These are phyloP conservation scores for Priceomyces castillae DNA, from an alignment of 805 yeast species.

Conservation along the genomic window DNA sequence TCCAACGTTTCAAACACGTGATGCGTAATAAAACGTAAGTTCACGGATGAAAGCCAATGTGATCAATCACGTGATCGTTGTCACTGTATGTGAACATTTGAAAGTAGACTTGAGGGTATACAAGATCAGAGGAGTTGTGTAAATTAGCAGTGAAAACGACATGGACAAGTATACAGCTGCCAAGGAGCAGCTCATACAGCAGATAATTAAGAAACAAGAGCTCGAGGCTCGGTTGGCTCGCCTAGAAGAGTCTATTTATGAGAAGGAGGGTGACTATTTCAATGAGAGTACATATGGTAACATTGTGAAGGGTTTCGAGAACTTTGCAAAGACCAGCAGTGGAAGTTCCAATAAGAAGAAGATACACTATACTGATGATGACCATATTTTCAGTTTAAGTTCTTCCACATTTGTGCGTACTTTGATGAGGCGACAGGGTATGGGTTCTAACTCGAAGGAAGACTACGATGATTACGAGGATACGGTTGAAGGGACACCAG, in stretches of 20 bases:
- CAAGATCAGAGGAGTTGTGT: too few relatives aligned
- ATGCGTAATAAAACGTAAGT: too few relatives aligned
- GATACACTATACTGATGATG: conserved; percentile 63
- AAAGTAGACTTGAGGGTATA: too few relatives aligned
- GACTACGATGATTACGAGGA: conserved; percentile 40
- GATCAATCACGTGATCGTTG: too few relatives aligned
- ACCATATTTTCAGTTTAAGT: conserved; percentile 75
- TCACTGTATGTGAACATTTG: too few relatives aligned
- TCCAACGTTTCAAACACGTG: too few relatives aligned
- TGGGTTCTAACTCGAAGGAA: conserved; percentile 27
- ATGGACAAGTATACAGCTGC: conserved; percentile 60
- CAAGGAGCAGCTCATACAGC: conserved; percentile 62
- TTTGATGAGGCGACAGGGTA: conserved; percentile 49
- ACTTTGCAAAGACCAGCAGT: conserved; percentile 52
- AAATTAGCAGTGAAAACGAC: too few relatives aligned
- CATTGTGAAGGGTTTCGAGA: conserved; percentile 89
- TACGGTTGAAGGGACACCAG: conserved; percentile 24
- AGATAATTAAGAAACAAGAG: conserved; percentile 57
- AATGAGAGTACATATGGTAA: conserved; percentile 73
- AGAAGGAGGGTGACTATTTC: conserved; percentile 73
- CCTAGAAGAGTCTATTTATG: conserved; percentile 76
- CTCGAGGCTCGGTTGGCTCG: conserved; percentile 61
- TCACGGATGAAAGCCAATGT: too few relatives aligned
- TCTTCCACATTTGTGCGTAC: conserved; percentile 63
- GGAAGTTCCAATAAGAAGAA: conserved; percentile 44